Evolutionary conservation across 257 asterid species (phyloP).

Genomic region (Orobanche coerulescens): DNA sequence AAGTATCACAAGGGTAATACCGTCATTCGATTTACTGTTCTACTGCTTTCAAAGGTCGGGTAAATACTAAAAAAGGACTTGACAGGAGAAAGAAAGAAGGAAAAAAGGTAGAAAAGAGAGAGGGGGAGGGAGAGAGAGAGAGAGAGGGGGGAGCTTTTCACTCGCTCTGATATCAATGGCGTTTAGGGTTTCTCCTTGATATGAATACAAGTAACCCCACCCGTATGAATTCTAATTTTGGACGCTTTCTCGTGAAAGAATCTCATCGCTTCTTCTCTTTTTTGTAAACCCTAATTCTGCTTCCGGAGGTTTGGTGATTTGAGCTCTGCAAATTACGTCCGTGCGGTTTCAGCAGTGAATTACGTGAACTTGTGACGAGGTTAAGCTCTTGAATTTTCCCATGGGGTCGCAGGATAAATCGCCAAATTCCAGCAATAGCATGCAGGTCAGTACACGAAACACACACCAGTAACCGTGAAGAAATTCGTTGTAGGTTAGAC

Average conservation of each 20-base stretch:
- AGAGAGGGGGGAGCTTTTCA: constrained; percentile 21
- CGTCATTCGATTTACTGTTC: constrained; percentile 18
- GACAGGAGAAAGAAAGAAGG: constrained; percentile 23
- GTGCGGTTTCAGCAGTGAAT: constrained; percentile 26
- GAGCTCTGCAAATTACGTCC: constrained; percentile 18
- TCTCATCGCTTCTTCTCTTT: constrained; percentile 16
- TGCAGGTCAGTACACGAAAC: constrained; percentile 38
- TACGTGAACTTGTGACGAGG: constrained; percentile 22
- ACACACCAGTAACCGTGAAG: not conserved
- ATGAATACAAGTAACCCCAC: constrained; percentile 25
- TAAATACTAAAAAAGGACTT: constrained; percentile 5
- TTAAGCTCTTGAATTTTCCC: constrained; percentile 18
- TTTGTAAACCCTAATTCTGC: constrained; percentile 58
- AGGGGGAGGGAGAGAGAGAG: constrained; percentile 26
- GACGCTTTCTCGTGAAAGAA: constrained; percentile 9
- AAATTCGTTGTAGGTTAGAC: not conserved
- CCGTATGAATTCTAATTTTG: constrained; percentile 10
- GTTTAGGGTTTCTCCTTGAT: constrained; percentile 51
- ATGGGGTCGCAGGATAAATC: constrained; percentile 54
- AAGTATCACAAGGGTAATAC: constrained; percentile 21
- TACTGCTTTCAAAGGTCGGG: constrained; percentile 35
- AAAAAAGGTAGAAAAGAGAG: constrained; percentile 26
- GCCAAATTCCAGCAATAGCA: constrained; percentile 36
- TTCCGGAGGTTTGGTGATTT: constrained; percentile 16
- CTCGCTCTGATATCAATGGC: constrained; percentile 35